Percentiles rank a stretch among this genome's conserved stretches.
phyloP scores from a whole-genome alignment of 345 rosid genomes.

The Hibiscus tridactylites region DNA sequence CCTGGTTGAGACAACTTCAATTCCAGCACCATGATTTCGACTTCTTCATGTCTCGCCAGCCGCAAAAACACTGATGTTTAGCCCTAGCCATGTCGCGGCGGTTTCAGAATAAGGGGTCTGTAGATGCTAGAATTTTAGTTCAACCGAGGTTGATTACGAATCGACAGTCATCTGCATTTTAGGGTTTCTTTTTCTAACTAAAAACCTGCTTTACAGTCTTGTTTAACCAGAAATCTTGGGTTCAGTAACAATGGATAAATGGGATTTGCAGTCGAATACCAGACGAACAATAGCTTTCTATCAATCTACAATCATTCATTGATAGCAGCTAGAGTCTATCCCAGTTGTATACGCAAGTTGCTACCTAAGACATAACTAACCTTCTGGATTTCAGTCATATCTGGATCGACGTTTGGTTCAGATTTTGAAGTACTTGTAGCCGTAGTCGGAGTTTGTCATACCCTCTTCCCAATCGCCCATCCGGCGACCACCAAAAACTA shows the following conservation, averaged over 20 bases:
- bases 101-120: background rate
- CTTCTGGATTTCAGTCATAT: background rate
- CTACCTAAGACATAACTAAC: background rate
- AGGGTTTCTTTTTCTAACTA: background rate
- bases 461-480: slow-evolving; percentile 97
- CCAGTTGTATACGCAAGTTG: background rate
- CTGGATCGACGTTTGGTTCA: slow-evolving; percentile 16
- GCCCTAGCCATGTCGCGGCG: background rate
- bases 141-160: background rate
- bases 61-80: background rate
- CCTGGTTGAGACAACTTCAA: slow-evolving; percentile 19
- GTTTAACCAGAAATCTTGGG: background rate
- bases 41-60: slow-evolving; percentile 31
- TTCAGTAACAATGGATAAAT: background rate
- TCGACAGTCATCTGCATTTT: background rate
- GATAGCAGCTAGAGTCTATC: slow-evolving; percentile 1
- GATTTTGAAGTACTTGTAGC: slow-evolving; percentile 79
- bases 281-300: background rate
- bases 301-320: background rate
- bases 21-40: slow-evolving; percentile 34
- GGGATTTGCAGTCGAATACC: background rate
- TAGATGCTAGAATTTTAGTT: background rate
- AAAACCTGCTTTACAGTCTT: background rate
- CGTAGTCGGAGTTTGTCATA: slow-evolving; percentile 65
- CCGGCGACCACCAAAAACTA: slow-evolving; percentile 69